phyloP scores from a whole-genome alignment of 768 basidiomycete genomes.

The Gloeopeniophorella convolvens region DNA sequence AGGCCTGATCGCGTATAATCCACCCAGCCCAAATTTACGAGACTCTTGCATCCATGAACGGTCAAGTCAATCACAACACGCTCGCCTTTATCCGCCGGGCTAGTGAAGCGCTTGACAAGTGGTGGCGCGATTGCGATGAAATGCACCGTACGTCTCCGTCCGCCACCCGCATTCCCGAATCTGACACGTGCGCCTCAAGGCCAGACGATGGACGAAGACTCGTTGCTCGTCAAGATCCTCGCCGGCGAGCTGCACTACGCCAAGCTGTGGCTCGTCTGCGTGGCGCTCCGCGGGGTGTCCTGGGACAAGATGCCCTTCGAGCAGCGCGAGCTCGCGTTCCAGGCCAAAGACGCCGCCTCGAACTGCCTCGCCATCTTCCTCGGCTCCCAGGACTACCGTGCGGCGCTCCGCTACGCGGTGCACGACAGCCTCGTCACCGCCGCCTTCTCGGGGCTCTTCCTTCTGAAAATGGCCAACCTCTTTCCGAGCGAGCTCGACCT shows the following conservation, averaged over 20 bases:
- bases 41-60: constrained; percentile 78
- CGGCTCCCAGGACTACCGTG: constrained; percentile 72
- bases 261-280: constrained; percentile 91
- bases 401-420: constrained; percentile 86
- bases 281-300: constrained; percentile 82
- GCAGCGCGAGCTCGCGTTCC: constrained; percentile 90
- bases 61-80: constrained; percentile 79
- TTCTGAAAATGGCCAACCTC: constrained; percentile 90
- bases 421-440: constrained; percentile 90
- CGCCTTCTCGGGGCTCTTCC: constrained; percentile 85
- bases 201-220: constrained; percentile 77
- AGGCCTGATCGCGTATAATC: background rate
- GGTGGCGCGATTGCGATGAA: constrained; percentile 86
- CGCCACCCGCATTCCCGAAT: background rate
- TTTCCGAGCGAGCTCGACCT: constrained; percentile 85
- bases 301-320: constrained; percentile 98
- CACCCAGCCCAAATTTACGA: constrained; percentile 84
- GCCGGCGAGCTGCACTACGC: constrained; percentile 87
- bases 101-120: constrained; percentile 79
- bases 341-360: constrained; percentile 89
- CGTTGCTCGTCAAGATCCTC: constrained; percentile 80
- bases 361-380: constrained; percentile 82
- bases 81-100: constrained; percentile 84
- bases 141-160: constrained; percentile 55
- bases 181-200: constrained; percentile 34